Conservation (phyloP, 345 rosid genomes). For the Euphorbia pulcherrima region DNA sequence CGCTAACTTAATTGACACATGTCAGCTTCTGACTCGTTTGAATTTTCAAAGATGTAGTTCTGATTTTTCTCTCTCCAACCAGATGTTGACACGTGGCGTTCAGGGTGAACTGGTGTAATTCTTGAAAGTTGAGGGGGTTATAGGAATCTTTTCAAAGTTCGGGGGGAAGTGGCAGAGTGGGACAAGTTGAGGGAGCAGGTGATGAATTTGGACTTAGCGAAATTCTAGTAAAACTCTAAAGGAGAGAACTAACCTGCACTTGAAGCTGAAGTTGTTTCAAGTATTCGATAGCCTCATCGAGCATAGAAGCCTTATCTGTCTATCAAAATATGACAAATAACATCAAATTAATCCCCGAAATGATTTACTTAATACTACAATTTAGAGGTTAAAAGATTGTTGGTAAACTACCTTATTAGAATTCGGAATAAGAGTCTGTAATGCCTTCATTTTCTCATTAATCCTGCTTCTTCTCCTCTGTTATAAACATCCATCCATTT, state of each 20-base stretch:
- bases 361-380: neutral
- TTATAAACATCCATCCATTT: conserved; percentile 19
- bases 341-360: neutral
- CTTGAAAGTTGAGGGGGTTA: too few species aligned
- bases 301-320: conserved; percentile 90
- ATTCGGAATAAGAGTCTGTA: conserved; percentile 87
- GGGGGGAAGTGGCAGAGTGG: too few species aligned
- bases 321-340: conserved; percentile 20
- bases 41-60: too few species aligned
- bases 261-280: conserved; percentile 82
- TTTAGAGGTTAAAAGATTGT: neutral
- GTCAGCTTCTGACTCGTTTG: too few species aligned
- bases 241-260: conserved; percentile 52
- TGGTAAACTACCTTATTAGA: conserved; percentile 66
- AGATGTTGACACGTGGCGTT: too few species aligned
- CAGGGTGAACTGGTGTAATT: too few species aligned
- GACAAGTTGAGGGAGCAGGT: too few species aligned
- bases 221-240: too few species aligned
- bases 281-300: conserved; percentile 79
- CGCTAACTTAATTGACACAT: too few species aligned
- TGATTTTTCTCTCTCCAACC: too few species aligned
- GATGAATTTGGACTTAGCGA: too few species aligned
- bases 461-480: conserved; percentile 96
- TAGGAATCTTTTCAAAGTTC: too few species aligned
- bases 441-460: conserved; percentile 96